phyloP scores from a whole-genome alignment of 805 yeast species.

The Helenozyma baotianmanensis region DNA sequence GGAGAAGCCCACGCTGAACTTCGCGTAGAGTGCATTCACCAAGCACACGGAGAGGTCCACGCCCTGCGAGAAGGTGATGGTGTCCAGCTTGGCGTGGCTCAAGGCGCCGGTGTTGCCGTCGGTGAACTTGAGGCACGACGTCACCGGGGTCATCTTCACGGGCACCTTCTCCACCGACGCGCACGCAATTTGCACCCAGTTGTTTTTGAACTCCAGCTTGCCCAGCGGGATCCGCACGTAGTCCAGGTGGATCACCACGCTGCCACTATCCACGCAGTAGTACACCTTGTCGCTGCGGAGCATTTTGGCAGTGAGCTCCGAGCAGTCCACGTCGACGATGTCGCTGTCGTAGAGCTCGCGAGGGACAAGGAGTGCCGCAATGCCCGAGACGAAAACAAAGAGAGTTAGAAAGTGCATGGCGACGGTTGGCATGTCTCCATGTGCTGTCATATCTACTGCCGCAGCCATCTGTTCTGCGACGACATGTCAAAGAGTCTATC shows the following conservation, averaged over 20 bases:
- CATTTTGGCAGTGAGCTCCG: not conserved
- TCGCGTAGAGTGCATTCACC: not conserved
- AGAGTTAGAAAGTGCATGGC: too few relatives aligned
- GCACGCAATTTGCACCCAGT: conserved; percentile 9
- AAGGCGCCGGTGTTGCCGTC: conserved; percentile 7
- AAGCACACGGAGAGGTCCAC: conserved; percentile 1
- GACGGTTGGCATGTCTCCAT: too few relatives aligned
- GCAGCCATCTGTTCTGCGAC: too few relatives aligned
- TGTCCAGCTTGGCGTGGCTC: conserved; percentile 2
- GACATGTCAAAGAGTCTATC: too few relatives aligned
- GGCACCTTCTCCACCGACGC: conserved; percentile 1
- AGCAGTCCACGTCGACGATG: conserved; percentile 3
- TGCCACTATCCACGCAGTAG: conserved; percentile 3
- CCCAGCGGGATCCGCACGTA: too few relatives aligned
- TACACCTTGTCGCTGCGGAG: too few relatives aligned
- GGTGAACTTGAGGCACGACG: conserved; percentile 5
- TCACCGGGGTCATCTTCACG: conserved; percentile 2
- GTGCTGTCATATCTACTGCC: too few relatives aligned
- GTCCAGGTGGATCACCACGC: conserved; percentile 1
- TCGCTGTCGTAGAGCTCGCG: too few relatives aligned
- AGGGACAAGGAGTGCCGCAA: too few relatives aligned
- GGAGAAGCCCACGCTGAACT: too few relatives aligned
- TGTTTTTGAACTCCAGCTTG: too few relatives aligned
- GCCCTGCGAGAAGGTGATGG: not conserved
- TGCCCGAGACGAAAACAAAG: too few relatives aligned